These are phyloP conservation scores for Thyridium curvatum DNA, from an alignment of 2,329 filamentous ascomycete species.

Conservation along the genomic window DNA sequence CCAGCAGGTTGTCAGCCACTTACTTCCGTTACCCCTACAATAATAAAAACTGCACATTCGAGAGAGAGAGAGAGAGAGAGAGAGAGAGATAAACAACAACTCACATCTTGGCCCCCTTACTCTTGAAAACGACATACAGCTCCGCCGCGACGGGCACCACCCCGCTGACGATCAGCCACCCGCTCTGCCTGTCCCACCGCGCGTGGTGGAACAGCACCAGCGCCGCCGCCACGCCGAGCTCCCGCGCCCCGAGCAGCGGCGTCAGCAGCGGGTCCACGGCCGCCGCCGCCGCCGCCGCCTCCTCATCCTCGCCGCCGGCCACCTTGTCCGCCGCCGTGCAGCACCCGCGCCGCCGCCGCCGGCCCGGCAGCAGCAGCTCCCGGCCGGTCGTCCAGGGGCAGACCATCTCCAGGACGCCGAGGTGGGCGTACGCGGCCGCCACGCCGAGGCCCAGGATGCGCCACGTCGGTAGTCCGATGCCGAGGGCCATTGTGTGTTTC, in stretches of 20 bases:
- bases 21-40: too few species aligned
- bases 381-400: background rate
- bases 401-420: conserved; percentile 5
- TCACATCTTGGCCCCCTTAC: too few species aligned
- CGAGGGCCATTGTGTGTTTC: background rate
- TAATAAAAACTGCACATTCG: too few species aligned
- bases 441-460: conserved; percentile 5
- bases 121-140: background rate
- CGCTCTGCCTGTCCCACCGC: conserved; percentile 9
- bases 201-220: conserved; percentile 8
- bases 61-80: too few species aligned
- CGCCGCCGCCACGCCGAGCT: conserved; percentile 10
- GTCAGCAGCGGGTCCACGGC: too few species aligned
- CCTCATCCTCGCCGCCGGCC: background rate
- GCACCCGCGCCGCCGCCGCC: too few species aligned
- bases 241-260: conserved; percentile 11
- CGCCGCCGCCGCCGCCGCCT: too few species aligned
- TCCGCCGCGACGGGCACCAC: conserved; percentile 11
- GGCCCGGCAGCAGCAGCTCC: too few species aligned
- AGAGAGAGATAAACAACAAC: too few species aligned
- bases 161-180: conserved; percentile 11
- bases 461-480: conserved; percentile 2
- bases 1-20: too few species aligned
- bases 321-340: background rate
- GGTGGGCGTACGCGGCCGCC: conserved; percentile 2